Evolutionary conservation across 169 alveolate genomes (phyloP).

Genomic region (Cryptosporidium baileyi): DNA sequence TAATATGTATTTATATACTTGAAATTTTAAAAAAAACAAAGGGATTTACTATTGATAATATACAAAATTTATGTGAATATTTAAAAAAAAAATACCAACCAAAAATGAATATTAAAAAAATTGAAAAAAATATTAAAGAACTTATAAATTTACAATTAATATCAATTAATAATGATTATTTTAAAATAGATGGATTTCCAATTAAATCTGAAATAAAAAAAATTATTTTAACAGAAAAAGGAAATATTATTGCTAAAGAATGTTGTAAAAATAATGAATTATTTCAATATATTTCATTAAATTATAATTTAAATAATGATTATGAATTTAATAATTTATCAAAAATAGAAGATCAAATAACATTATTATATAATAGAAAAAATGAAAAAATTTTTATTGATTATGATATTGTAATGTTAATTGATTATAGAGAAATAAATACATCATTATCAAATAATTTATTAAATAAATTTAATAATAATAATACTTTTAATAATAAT

Average conservation of each 20-base stretch:
- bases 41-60: neutral
- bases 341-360: neutral
- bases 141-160: neutral
- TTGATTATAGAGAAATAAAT: conserved; percentile 65
- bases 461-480: neutral
- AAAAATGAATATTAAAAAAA: conserved; percentile 12
- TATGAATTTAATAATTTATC: neutral
- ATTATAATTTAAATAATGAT: neutral
- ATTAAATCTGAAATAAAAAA: conserved; percentile 29
- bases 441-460: neutral
- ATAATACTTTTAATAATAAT: neutral
- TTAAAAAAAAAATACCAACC: neutral
- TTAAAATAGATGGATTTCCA: conserved; percentile 10
- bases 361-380: neutral
- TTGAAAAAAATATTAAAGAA: conserved; percentile 19
- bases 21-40: neutral
- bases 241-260: neutral
- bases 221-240: conserved; percentile 10
- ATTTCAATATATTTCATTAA: neutral
- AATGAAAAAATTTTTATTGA: conserved; percentile 5
- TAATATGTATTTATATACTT: conserved; percentile 8
- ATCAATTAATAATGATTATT: neutral
- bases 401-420: conserved; percentile 55
- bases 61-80: neutral
- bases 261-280: neutral